phyloP scores from a whole-genome alignment of 1,139 yeast species.

The Blastobotrys niveus region DNA sequence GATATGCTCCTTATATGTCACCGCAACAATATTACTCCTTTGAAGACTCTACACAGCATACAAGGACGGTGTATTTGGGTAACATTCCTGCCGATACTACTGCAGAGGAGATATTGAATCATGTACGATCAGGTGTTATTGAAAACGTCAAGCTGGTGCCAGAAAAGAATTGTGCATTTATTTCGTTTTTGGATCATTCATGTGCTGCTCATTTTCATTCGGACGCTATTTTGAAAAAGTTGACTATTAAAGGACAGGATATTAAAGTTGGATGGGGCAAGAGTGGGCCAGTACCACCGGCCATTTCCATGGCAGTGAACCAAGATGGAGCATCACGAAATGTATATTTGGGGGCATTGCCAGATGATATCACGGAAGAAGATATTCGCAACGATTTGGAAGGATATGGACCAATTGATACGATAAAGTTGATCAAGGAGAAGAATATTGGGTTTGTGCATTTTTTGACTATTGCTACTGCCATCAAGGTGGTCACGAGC shows the following conservation, averaged over 20 bases:
- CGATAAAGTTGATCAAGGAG: slow-evolving; percentile 64
- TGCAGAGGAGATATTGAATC: slow-evolving; percentile 76
- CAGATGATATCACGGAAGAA: slow-evolving; percentile 52
- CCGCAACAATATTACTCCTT: slow-evolving; percentile 18
- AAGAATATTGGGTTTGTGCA: slow-evolving; percentile 77
- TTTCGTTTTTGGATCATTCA: slow-evolving; percentile 43
- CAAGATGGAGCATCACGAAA: slow-evolving; percentile 89
- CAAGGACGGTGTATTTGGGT: slow-evolving; percentile 83
- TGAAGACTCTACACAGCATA: slow-evolving; percentile 23
- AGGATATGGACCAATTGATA: slow-evolving; percentile 77
- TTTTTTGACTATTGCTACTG: slow-evolving; percentile 74
- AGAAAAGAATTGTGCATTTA: slow-evolving; percentile 45
- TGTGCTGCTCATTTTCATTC: slow-evolving; percentile 47
- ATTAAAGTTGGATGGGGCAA: slow-evolving; percentile 63
- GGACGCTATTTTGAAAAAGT: slow-evolving; percentile 43
- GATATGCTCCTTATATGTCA: slow-evolving; percentile 5
- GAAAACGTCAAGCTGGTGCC: slow-evolving; percentile 58
- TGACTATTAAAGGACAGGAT: slow-evolving; percentile 42
- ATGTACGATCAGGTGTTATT: slow-evolving; percentile 85
- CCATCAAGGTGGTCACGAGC: slow-evolving; percentile 72
- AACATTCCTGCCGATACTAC: slow-evolving; percentile 79
- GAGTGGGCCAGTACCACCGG: slow-evolving; percentile 58
- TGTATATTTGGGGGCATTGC: slow-evolving; percentile 74
- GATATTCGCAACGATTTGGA: slow-evolving; percentile 57
- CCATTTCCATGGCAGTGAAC: slow-evolving; percentile 67